A percentile compares a stretch with the other conserved stretches of the same genome.
Evolutionary conservation across 2,329 filamentous ascomycete genomes (phyloP).

Genomic region (Ustilaginoidea virens): DNA sequence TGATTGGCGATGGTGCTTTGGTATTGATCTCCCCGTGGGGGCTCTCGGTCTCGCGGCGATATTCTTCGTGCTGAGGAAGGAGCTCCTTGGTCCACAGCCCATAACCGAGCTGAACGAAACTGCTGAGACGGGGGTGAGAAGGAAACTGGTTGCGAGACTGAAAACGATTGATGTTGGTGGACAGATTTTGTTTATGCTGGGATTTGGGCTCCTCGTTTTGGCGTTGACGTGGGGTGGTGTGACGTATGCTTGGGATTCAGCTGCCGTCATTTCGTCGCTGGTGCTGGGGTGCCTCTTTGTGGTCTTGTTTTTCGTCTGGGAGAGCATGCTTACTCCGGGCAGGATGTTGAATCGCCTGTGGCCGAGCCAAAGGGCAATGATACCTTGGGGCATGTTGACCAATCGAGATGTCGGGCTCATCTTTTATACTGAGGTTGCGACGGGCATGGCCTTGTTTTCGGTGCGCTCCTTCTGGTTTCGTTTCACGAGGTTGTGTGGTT

Average conservation of each 20-base stretch:
- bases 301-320: conserved; percentile 29
- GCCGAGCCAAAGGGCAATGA: conserved; percentile 43
- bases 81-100: conserved; percentile 38
- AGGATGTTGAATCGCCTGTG: conserved; percentile 29
- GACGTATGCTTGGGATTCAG: conserved; percentile 33
- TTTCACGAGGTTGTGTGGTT: no score
- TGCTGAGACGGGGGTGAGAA: conserved; percentile 14
- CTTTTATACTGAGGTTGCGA: conserved; percentile 44
- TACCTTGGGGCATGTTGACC: conserved; percentile 43
- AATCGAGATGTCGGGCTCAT: conserved; percentile 44
- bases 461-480: no score
- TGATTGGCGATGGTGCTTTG: conserved; percentile 54
- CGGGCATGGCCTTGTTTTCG: conserved; percentile 38
- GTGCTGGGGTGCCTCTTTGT: conserved; percentile 27
- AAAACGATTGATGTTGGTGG: conserved; percentile 41
- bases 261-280: conserved; percentile 32
- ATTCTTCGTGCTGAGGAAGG: conserved; percentile 40
- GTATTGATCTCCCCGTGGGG: conserved; percentile 42
- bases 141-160: conserved; percentile 27
- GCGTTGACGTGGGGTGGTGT: conserved; percentile 41
- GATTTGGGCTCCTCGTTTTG: conserved; percentile 37
- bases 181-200: conserved; percentile 38
- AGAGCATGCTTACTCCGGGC: conserved; percentile 38
- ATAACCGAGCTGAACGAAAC: conserved; percentile 29
- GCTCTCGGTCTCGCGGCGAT: conserved; percentile 34